These are phyloP conservation scores for Cyclotella cryptica DNA, from an alignment of 108 stramenopile genomes.

Conservation along the genomic window DNA sequence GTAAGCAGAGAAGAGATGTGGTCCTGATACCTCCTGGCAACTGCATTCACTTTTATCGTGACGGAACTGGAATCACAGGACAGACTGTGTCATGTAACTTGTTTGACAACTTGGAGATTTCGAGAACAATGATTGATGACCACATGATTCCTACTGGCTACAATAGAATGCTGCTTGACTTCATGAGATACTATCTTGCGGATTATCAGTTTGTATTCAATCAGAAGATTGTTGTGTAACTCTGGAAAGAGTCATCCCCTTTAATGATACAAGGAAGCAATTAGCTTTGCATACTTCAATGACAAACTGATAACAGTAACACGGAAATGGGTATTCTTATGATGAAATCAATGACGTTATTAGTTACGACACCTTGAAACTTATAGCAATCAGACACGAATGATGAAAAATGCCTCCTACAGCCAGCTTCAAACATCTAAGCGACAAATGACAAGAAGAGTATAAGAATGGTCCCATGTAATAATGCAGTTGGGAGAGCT, in stretches of 20 bases:
- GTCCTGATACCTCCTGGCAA: slow-evolving; percentile 51
- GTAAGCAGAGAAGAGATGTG: slow-evolving; percentile 24
- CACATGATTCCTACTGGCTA: slow-evolving; percentile 48
- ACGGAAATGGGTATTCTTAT: too few relatives aligned
- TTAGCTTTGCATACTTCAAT: too few relatives aligned
- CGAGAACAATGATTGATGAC: slow-evolving; percentile 47
- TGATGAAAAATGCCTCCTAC: too few relatives aligned
- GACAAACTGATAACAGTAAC: too few relatives aligned
- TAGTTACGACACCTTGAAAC: too few relatives aligned
- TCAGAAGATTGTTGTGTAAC: neutral
- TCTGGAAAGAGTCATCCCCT: neutral
- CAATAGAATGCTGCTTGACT: slow-evolving; percentile 26
- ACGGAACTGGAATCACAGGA: slow-evolving; percentile 41
- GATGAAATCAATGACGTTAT: too few relatives aligned
- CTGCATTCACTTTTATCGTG: slow-evolving; percentile 55
- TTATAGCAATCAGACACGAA: too few relatives aligned
- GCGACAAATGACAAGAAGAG: too few relatives aligned
- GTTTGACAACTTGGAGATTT: slow-evolving; percentile 49
- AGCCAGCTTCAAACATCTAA: too few relatives aligned
- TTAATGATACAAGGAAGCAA: neutral
- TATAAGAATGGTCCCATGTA: too few relatives aligned
- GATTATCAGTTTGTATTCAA: slow-evolving; percentile 38
- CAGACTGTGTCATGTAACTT: slow-evolving; percentile 25
- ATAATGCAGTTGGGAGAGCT: too few relatives aligned
- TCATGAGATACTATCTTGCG: slow-evolving; percentile 19